Evolutionary conservation across 805 yeast genomes (phyloP).

Genomic region (Candida sonorensis): DNA sequence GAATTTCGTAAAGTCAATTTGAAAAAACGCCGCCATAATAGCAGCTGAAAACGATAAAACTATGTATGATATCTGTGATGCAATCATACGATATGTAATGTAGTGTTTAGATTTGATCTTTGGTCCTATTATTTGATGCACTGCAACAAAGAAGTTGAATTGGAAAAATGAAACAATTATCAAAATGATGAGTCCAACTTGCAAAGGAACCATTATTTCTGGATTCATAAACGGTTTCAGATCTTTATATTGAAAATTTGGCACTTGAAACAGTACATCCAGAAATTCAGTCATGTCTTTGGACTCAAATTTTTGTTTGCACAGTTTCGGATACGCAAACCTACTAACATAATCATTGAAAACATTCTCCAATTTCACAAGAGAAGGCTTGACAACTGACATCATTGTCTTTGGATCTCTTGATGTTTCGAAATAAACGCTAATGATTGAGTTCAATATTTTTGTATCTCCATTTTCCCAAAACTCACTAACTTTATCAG

Average conservation of each 20-base stretch:
- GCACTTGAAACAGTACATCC: conserved; percentile 1
- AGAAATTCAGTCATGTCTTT: no score
- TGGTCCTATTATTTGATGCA: conserved; percentile 40
- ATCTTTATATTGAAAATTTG: conserved; percentile 32
- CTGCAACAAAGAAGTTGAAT: conserved; percentile 42
- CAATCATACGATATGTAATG: conserved; percentile 39
- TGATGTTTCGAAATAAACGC: conserved; percentile 45
- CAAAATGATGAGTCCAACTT: conserved; percentile 60
- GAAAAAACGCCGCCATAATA: conserved; percentile 53
- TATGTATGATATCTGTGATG: conserved; percentile 40
- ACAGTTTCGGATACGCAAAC: neutral
- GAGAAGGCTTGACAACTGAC: conserved; percentile 33
- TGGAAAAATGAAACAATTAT: conserved; percentile 61
- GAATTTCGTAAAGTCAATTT: conserved; percentile 39
- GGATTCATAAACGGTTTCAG: conserved; percentile 40
- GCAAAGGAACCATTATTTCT: conserved; percentile 50
- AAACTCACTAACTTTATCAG: conserved; percentile 24
- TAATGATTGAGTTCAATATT: conserved; percentile 21
- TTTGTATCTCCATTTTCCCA: neutral
- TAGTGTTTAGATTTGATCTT: conserved; percentile 37
- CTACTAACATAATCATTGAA: conserved; percentile 8
- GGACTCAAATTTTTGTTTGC: no score
- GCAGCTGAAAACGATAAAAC: conserved; percentile 47
- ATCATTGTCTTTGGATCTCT: conserved; percentile 43
- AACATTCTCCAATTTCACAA: conserved; percentile 26